Conservation (phyloP, 2,329 filamentous ascomycete species). For the Delphinella strobiligena region DNA sequence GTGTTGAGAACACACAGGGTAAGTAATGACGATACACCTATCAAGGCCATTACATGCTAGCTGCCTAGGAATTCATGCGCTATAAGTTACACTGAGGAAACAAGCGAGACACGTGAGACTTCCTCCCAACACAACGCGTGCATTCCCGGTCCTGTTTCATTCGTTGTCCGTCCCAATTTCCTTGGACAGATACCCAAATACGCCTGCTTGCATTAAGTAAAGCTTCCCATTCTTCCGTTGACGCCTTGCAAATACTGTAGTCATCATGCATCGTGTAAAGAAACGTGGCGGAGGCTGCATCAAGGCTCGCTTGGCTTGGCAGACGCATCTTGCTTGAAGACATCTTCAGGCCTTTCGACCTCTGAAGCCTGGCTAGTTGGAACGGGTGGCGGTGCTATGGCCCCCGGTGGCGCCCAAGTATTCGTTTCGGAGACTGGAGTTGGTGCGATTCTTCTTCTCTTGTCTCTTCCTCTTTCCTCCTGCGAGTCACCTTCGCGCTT, state of each 20-base stretch:
- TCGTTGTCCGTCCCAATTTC: too few relatives aligned
- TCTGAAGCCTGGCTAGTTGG: neutral
- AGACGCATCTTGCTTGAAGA: neutral
- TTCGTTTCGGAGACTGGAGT: conserved; percentile 15
- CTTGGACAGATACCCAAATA: too few relatives aligned
- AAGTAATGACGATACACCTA: too few relatives aligned
- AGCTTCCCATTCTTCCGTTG: too few relatives aligned
- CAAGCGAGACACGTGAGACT: too few relatives aligned
- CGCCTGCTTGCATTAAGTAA: too few relatives aligned
- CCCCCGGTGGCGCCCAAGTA: neutral
- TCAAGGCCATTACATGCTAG: too few relatives aligned
- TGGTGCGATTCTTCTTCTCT: conserved; percentile 34
- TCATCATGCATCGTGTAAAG: neutral
- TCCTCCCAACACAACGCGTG: too few relatives aligned
- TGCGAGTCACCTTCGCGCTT: conserved; percentile 26
- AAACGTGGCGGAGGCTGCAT: neutral
- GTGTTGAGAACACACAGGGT: too few relatives aligned
- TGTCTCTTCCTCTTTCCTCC: conserved; percentile 25
- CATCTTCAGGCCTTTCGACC: neutral
- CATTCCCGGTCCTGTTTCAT: too few relatives aligned
- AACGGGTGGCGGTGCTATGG: neutral
- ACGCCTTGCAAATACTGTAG: neutral
- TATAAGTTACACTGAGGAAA: too few relatives aligned
- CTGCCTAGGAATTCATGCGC: too few relatives aligned
- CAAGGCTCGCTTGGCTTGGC: neutral